phyloP scores from a whole-genome alignment of 2,329 filamentous ascomycete genomes.

The Penicillium corylophilum region DNA sequence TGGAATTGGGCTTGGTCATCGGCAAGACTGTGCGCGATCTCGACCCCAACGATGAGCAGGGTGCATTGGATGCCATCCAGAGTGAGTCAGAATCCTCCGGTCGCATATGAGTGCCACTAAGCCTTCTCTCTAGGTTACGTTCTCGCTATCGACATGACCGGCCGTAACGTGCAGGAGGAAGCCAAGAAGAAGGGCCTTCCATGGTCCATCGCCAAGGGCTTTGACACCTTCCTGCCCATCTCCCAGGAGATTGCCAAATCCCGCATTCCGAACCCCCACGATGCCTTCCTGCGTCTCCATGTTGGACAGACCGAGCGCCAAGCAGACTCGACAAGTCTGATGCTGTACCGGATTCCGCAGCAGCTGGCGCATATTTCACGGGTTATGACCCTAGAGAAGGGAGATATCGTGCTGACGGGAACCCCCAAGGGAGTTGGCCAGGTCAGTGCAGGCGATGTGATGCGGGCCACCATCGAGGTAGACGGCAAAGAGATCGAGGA shows the following conservation, averaged over 20 bases:
- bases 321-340: conserved; percentile 84
- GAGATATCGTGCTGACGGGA: conserved; percentile 92
- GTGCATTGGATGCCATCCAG: conserved; percentile 78
- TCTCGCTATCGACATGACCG: conserved; percentile 95
- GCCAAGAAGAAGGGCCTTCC: conserved; percentile 96
- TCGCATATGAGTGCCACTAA: neutral
- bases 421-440: conserved; percentile 94
- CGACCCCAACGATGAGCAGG: conserved; percentile 68
- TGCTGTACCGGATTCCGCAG: conserved; percentile 88
- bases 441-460: conserved; percentile 80
- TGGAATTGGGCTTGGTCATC: conserved; percentile 88
- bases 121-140: conserved; percentile 64
- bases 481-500: conserved; percentile 80
- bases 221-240: conserved; percentile 94
- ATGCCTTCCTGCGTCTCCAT: conserved; percentile 79
- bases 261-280: conserved; percentile 80
- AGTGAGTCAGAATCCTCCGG: conserved; percentile 48
- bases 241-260: conserved; percentile 77
- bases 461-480: conserved; percentile 79
- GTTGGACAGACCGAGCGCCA: conserved; percentile 80
- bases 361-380: conserved; percentile 87
- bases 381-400: conserved; percentile 90
- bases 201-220: conserved; percentile 95
- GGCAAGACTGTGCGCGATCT: conserved; percentile 78
- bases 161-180: conserved; percentile 90